These are phyloP conservation scores for Leccinum broughii DNA, from an alignment of 768 basidiomycete genomes.

Conservation along the genomic window DNA sequence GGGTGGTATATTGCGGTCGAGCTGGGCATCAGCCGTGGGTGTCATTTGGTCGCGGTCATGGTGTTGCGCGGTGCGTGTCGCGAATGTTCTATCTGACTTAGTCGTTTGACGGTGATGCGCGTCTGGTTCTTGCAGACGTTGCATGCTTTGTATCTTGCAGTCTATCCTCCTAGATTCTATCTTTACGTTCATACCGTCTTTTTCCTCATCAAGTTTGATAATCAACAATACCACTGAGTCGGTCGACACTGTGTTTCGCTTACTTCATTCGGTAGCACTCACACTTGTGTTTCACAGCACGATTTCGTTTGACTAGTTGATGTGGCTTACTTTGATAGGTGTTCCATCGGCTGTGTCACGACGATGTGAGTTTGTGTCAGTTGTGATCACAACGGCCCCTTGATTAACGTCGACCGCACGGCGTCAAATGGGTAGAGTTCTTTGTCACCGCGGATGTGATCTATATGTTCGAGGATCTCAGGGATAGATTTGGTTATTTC, in stretches of 20 bases:
- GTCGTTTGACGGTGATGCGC: not conserved
- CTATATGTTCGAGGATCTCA: constrained; percentile 98
- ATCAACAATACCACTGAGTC: constrained; percentile 89
- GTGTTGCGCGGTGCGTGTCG: constrained; percentile 70
- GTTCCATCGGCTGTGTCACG: constrained; percentile 85
- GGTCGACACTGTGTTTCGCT: not conserved
- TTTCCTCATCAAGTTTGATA: constrained; percentile 94
- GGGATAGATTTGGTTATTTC: constrained; percentile 97
- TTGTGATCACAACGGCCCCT: not conserved
- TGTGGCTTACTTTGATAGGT: constrained; percentile 93
- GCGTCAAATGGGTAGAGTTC: constrained; percentile 94
- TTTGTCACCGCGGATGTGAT: constrained; percentile 93
- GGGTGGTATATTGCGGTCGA: constrained; percentile 97
- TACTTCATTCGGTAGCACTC: not conserved
- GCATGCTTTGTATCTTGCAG: constrained; percentile 96
- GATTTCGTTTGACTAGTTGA: constrained; percentile 97
- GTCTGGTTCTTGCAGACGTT: constrained; percentile 60
- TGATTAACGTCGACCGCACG: constrained; percentile 32
- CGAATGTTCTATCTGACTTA: constrained; percentile 24
- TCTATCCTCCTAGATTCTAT: constrained; percentile 98
- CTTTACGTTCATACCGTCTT: constrained; percentile 97
- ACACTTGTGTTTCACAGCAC: constrained; percentile 49
- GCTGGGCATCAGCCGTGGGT: constrained; percentile 88
- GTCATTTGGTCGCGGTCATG: constrained; percentile 93
- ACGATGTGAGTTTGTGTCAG: constrained; percentile 58